Percentiles rank a stretch among this genome's conserved stretches.
These are phyloP conservation scores for Macadamia integrifolia DNA, from an alignment of 164 flowering plant species.

Conservation along the genomic window DNA sequence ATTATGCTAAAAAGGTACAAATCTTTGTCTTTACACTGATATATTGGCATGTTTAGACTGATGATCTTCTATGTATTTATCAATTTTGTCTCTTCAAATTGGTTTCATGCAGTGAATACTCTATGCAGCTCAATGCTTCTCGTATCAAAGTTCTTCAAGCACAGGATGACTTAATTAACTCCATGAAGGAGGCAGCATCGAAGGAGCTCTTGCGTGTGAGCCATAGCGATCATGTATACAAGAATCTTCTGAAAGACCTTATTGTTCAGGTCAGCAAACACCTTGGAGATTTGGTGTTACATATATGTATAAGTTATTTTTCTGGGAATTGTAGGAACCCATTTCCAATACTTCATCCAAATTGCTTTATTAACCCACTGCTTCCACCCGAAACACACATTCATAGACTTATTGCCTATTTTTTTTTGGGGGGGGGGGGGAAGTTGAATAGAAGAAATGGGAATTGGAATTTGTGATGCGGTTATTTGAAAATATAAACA, in stretches of 20 bases:
- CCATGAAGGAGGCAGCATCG: slow-evolving; percentile 76
- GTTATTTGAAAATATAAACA: no score
- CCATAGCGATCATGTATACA: slow-evolving; percentile 49
- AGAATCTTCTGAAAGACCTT: slow-evolving; percentile 56
- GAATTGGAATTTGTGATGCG: no score
- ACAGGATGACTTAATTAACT: slow-evolving; percentile 82
- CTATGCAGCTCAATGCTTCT: slow-evolving; percentile 96
- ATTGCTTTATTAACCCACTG: no score
- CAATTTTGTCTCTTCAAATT: not conserved
- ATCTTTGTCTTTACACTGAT: no score
- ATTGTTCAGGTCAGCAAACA: slow-evolving; percentile 67
- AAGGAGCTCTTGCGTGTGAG: slow-evolving; percentile 71
- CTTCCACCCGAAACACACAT: no score
- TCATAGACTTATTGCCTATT: no score
- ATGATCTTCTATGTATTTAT: not conserved
- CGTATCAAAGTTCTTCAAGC: slow-evolving; percentile 92
- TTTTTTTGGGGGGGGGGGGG: no score
- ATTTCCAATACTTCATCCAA: not conserved
- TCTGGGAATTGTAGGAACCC: not conserved
- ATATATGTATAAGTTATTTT: not conserved
- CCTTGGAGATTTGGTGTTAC: not conserved
- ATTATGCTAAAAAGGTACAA: no score
- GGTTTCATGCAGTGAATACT: slow-evolving; percentile 66
- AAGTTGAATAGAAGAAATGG: no score
- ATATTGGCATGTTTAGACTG: no score